phyloP scores from a whole-genome alignment of 2,329 filamentous ascomycete species.

The Elsinoe batatas region DNA sequence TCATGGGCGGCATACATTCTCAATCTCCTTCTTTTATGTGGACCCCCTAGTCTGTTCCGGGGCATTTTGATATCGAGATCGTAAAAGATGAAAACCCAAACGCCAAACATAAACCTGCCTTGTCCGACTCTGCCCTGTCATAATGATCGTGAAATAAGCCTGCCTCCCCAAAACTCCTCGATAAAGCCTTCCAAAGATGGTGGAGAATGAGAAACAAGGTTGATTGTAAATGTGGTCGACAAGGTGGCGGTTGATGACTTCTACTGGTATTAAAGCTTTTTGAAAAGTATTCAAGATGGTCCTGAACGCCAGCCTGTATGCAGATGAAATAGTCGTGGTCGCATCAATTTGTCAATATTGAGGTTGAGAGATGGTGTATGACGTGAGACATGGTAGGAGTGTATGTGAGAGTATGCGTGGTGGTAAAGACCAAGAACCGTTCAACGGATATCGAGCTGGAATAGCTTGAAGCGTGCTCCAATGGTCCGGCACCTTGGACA shows the following conservation, averaged over 20 bases:
- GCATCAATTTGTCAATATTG: neutral
- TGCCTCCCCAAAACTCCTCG: neutral
- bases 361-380: neutral
- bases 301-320: neutral
- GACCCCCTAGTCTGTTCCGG: no score
- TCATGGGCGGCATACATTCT: no score
- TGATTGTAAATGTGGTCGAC: neutral
- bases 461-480: constrained; percentile 72
- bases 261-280: constrained; percentile 4
- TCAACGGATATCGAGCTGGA: constrained; percentile 70
- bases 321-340: neutral
- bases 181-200: neutral
- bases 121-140: neutral
- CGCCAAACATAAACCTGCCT: neutral
- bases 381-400: neutral
- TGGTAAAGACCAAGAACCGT: constrained; percentile 20
- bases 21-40: no score
- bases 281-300: neutral
- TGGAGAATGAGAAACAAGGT: neutral
- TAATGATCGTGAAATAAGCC: neutral
- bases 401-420: neutral
- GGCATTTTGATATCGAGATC: neutral
- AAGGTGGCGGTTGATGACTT: neutral
- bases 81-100: neutral
- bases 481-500: constrained; percentile 64